These are phyloP conservation scores for Pisolithus marmoratus DNA, from an alignment of 768 basidiomycete species.

Conservation along the genomic window DNA sequence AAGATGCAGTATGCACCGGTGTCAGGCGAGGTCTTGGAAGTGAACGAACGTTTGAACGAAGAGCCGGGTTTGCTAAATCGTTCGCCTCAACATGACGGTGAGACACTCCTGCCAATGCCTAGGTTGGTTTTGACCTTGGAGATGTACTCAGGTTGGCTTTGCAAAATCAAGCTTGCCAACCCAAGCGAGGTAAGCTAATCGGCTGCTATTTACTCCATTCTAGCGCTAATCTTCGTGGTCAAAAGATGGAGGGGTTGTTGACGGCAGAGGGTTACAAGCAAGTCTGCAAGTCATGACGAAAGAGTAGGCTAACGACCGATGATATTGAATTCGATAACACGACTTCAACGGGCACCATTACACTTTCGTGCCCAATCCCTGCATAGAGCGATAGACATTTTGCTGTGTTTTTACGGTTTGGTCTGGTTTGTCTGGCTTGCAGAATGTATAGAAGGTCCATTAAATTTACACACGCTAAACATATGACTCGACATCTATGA, in stretches of 20 bases:
- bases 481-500: background rate
- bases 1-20: conserved; percentile 78
- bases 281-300: conserved; percentile 41
- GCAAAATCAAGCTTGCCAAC: conserved; percentile 80
- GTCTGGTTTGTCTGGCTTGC: too few species aligned
- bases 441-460: background rate
- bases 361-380: background rate
- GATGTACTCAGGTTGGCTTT: conserved; percentile 76
- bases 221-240: background rate
- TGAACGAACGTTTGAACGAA: conserved; percentile 65
- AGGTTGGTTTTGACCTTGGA: background rate
- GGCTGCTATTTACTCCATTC: background rate
- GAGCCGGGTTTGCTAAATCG: conserved; percentile 86
- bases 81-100: conserved; percentile 78
- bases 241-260: conserved; percentile 66
- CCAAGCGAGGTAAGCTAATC: conserved; percentile 59
- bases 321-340: background rate
- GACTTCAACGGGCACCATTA: conserved; percentile 21
- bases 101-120: conserved; percentile 10
- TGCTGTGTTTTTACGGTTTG: background rate
- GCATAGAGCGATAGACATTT: background rate
- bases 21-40: conserved; percentile 73
- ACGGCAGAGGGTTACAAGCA: conserved; percentile 69
- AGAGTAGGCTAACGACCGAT: background rate
- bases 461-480: background rate